These are phyloP conservation scores for Penicillium ochrochloron DNA, from an alignment of 495 filamentous ascomycete genomes.

Conservation along the genomic window DNA sequence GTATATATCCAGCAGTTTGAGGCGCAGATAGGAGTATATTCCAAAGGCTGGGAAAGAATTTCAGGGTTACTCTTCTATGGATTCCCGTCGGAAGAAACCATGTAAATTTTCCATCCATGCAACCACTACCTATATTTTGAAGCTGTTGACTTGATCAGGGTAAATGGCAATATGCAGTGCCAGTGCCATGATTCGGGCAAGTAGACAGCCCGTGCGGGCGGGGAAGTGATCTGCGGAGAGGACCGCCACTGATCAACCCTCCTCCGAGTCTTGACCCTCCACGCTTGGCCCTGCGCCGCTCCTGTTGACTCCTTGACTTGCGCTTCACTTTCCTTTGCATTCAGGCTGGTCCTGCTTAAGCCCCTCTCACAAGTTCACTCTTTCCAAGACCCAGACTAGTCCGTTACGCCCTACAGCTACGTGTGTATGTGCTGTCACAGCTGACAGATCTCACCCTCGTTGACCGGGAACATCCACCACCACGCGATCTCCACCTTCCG, in stretches of 20 bases:
- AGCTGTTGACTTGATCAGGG: no score
- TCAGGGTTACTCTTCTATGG: no score
- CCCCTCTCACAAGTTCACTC: constrained; percentile 20
- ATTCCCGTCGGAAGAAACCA: no score
- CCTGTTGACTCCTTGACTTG: constrained; percentile 14
- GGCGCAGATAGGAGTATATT: no score
- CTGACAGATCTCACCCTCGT: constrained; percentile 5
- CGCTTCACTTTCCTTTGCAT: constrained; percentile 19
- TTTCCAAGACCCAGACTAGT: constrained; percentile 17
- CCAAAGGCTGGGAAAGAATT: no score
- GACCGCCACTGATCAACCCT: constrained; percentile 25
- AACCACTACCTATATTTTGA: no score
- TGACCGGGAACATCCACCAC: constrained; percentile 9
- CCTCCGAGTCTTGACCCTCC: no score
- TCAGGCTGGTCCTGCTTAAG: constrained; percentile 47
- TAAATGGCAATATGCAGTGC: no score
- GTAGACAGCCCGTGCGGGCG: constrained; percentile 18
- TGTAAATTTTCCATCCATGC: no score
- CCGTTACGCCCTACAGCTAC: constrained; percentile 16
- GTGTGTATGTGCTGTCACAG: constrained; percentile 24
- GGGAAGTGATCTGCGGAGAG: constrained; percentile 37
- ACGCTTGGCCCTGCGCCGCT: constrained; percentile 20
- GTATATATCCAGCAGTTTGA: no score
- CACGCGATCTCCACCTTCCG: constrained; percentile 13
- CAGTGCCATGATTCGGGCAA: no score